Evolutionary conservation across 306 rosid genomes (phyloP), one percentile per base, ranked within the genome.

Genomic region (Gillenia trifoliata): DNA sequence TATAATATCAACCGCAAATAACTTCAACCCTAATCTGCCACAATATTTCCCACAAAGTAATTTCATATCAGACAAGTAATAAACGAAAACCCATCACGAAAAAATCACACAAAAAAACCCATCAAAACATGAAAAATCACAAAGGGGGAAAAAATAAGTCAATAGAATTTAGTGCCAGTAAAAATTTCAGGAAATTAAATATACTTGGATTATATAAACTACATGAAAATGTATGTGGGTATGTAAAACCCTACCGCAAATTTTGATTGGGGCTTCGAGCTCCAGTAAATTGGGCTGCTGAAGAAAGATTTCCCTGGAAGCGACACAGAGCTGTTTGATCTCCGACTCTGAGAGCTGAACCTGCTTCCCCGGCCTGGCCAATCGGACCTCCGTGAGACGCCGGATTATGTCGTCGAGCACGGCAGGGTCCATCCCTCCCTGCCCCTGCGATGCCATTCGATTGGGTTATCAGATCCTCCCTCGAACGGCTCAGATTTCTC

Each of bases 251-350:
- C 56, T 29, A 93, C 96, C 92, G 54, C 97, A 93, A 81, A 91
- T 91, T 89, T 93, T 91, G 82, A 93, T 85, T 60, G 93, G 92
- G 78, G 96, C 97, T 83, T 89, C 91, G 20, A 93, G 98, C 86
- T 91, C 97, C 52, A 93, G 97, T 82, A 93, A 87, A 85, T 88
- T 91, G 33, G 97, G 90, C 76, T 93, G 93, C 22, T 77, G 86
- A 65, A 88, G 75, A 71, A 93, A 93, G 81, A 93, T 87, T 9
- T 91, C 96, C 79, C 85, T 83, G 28, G 97, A 88, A 78, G 91
- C 88, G 57, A 65, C 65, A 33, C 92, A 93, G 2, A 93, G 93
- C 23, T 89, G 97, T 83, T 87, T 93, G 92, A 93, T 93, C 89
- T 93, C 98, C 0, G 85, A 64, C 83, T 93, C 97, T 1, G 92